These are phyloP conservation scores for Candida nemodendra DNA, from an alignment of 805 yeast genomes.

Conservation along the genomic window DNA sequence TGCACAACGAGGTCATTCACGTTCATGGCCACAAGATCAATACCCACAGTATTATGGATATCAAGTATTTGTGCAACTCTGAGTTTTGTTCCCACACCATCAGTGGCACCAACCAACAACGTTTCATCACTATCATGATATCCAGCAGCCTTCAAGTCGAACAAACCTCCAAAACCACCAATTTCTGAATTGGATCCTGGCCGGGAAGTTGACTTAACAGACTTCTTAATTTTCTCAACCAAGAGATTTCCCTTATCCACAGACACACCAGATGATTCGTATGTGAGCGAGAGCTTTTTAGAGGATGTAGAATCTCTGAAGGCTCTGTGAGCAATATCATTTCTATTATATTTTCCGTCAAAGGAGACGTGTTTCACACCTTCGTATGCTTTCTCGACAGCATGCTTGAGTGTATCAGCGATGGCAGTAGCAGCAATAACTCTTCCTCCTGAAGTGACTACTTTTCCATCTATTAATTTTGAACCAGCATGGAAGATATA, in stretches of 20 bases:
- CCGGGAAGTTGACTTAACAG: slow-evolving; percentile 90
- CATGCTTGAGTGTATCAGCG: slow-evolving; percentile 69
- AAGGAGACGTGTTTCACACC: slow-evolving; percentile 81
- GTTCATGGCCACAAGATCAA: slow-evolving; percentile 98
- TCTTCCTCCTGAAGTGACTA: slow-evolving; percentile 92
- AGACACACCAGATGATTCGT: slow-evolving; percentile 95
- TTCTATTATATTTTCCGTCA: slow-evolving; percentile 76
- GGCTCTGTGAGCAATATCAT: slow-evolving; percentile 95
- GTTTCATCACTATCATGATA: slow-evolving; percentile 69
- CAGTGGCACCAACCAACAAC: slow-evolving; percentile 95
- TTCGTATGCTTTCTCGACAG: slow-evolving; percentile 81
- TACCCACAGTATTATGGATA: slow-evolving; percentile 96
- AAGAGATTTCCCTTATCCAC: slow-evolving; percentile 92
- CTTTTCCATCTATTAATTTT: slow-evolving; percentile 48
- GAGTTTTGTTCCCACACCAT: slow-evolving; percentile 98
- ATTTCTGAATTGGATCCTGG: slow-evolving; percentile 97
- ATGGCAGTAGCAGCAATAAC: slow-evolving; percentile 93
- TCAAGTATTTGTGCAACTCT: slow-evolving; percentile 88
- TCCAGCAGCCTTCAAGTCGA: slow-evolving; percentile 87
- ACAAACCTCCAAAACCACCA: slow-evolving; percentile 98
- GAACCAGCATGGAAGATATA: slow-evolving; percentile 97
- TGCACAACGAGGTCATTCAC: slow-evolving; percentile 97
- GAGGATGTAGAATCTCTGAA: slow-evolving; percentile 52
- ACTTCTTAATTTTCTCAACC: slow-evolving; percentile 85
- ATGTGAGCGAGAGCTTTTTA: slow-evolving; percentile 57